phyloP scores from a whole-genome alignment of 176 grass and related monocot species.

The Lolium multiflorum region DNA sequence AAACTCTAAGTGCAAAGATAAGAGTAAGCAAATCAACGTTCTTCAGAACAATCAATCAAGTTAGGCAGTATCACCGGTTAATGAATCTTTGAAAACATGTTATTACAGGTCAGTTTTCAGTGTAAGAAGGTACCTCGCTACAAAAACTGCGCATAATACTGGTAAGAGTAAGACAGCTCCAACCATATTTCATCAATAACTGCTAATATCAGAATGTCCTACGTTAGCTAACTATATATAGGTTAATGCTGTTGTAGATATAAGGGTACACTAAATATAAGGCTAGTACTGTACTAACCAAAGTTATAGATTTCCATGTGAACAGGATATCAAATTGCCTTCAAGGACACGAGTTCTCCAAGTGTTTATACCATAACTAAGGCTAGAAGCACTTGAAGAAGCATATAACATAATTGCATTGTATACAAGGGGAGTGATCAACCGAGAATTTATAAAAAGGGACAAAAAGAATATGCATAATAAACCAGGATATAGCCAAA shows the following conservation, averaged over 20 bases:
- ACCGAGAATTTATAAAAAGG: not conserved
- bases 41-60: not conserved
- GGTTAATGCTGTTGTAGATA: not conserved
- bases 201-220: constrained; percentile 24
- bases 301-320: not conserved
- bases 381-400: constrained; percentile 18
- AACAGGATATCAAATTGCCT: constrained; percentile 8
- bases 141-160: constrained; percentile 11
- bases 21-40: constrained; percentile 18
- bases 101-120: not conserved
- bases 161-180: constrained; percentile 30
- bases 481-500: constrained; percentile 18
- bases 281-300: not conserved
- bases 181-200: constrained; percentile 11
- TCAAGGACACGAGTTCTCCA: not conserved
- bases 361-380: constrained; percentile 10
- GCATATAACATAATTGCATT: constrained; percentile 27
- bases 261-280: not conserved
- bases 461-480: constrained; percentile 3
- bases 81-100: constrained; percentile 5
- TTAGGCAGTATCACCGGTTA: not conserved
- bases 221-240: constrained; percentile 18
- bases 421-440: constrained; percentile 6
- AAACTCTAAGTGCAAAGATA: not conserved
- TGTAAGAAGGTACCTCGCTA: not conserved